A percentile compares a stretch with the other conserved stretches of the same genome.
These are phyloP conservation scores for Yarrowia galli DNA, from an alignment of 1,139 yeast species.

Conservation along the genomic window DNA sequence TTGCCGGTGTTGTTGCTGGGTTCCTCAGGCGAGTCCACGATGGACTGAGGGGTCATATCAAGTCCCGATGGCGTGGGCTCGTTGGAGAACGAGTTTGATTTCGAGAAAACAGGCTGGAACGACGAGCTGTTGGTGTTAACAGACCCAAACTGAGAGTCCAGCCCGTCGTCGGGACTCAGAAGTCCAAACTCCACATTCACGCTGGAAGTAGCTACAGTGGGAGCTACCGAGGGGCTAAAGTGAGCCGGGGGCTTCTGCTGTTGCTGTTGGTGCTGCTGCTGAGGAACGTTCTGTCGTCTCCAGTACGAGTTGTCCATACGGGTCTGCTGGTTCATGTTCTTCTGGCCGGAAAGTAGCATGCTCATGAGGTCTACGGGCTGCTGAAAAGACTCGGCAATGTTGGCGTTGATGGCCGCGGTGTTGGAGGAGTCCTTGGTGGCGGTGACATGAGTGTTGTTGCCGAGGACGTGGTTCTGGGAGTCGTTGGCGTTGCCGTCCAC, in stretches of 20 bases:
- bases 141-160: slow-evolving; percentile 37
- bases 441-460: slow-evolving; percentile 36
- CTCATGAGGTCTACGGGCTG: slow-evolving; percentile 38
- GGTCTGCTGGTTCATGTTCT: slow-evolving; percentile 26
- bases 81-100: slow-evolving; percentile 30
- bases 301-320: slow-evolving; percentile 33
- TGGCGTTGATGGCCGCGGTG: slow-evolving; percentile 2
- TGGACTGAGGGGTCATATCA: slow-evolving; percentile 37
- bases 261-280: slow-evolving; percentile 16
- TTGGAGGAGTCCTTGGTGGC: neutral
- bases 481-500: slow-evolving; percentile 36
- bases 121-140: slow-evolving; percentile 33
- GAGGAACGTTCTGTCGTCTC: slow-evolving; percentile 25
- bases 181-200: slow-evolving; percentile 37
- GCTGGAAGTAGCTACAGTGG: slow-evolving; percentile 34
- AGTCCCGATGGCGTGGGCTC: slow-evolving; percentile 33
- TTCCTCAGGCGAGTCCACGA: slow-evolving; percentile 36
- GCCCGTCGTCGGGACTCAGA: slow-evolving; percentile 33
- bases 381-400: slow-evolving; percentile 17
- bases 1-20: slow-evolving; percentile 13
- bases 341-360: slow-evolving; percentile 35
- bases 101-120: slow-evolving; percentile 21
- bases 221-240: slow-evolving; percentile 32
- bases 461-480: neutral
- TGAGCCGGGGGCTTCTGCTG: slow-evolving; percentile 26